Percentiles rank a stretch among this genome's conserved stretches.
These are phyloP conservation scores for Coleophoma crateriformis DNA, from an alignment of 2,329 filamentous ascomycete species.

Conservation along the genomic window DNA sequence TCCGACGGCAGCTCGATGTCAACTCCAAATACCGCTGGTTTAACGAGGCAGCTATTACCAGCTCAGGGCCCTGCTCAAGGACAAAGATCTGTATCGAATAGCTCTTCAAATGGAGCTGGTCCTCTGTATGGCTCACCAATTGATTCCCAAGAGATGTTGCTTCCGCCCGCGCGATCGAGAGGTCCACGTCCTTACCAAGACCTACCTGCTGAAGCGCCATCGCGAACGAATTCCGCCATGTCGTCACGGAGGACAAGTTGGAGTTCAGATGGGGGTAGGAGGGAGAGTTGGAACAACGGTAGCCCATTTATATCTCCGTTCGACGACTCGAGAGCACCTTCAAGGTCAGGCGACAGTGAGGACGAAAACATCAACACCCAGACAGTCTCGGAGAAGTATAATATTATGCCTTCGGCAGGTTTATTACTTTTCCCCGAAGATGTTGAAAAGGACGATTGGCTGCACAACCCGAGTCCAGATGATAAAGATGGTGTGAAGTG, in stretches of 20 bases:
- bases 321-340: slow-evolving; percentile 53
- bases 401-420: slow-evolving; percentile 62
- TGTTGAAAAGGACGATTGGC: slow-evolving; percentile 66
- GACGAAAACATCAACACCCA: slow-evolving; percentile 64
- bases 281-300: slow-evolving; percentile 38
- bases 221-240: slow-evolving; percentile 35
- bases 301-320: slow-evolving; percentile 44
- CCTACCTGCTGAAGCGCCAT: slow-evolving; percentile 37
- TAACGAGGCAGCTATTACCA: slow-evolving; percentile 24
- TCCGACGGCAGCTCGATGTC: slow-evolving; percentile 28
- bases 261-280: slow-evolving; percentile 51
- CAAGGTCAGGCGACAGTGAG: slow-evolving; percentile 51
- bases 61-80: slow-evolving; percentile 7
- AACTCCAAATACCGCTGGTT: slow-evolving; percentile 11
- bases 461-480: slow-evolving; percentile 65
- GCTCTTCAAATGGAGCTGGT: slow-evolving; percentile 6
- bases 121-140: slow-evolving; percentile 18
- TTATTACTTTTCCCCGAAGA: slow-evolving; percentile 65
- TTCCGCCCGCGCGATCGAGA: slow-evolving; percentile 39
- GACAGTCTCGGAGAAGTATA: slow-evolving; percentile 69
- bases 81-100: slow-evolving; percentile 5
- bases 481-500: slow-evolving; percentile 57
- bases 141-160: slow-evolving; percentile 40
- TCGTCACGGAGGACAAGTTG: slow-evolving; percentile 61
- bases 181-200: slow-evolving; percentile 44